Evolutionary conservation across 176 grass and related monocot species (phyloP).

Genomic region (Oryza longistaminata): DNA sequence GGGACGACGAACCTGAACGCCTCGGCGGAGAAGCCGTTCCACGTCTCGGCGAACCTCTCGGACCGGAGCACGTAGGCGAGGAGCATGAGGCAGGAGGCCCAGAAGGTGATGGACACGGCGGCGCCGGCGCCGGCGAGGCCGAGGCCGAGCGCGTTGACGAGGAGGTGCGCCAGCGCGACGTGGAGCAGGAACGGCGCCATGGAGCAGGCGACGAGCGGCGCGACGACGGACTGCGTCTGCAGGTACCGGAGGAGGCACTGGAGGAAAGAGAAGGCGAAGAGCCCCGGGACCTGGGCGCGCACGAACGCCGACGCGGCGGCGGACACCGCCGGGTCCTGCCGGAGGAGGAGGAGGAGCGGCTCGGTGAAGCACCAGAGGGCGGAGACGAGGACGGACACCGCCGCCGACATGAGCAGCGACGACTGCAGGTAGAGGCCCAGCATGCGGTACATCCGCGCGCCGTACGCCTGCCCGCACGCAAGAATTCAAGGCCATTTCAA

Average conservation of each 20-base stretch:
- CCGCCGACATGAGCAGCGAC: conserved; percentile 53
- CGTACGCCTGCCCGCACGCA: conserved; percentile 85
- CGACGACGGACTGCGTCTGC: conserved; percentile 67
- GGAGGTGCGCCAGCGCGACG: conserved; percentile 50
- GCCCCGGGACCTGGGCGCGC: conserved; percentile 48
- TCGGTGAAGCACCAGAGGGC: conserved; percentile 77
- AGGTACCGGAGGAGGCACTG: conserved; percentile 84
- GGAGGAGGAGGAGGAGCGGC: conserved; percentile 54
- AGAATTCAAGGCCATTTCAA: not conserved
- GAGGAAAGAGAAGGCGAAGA: conserved; percentile 64
- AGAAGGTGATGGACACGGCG: conserved; percentile 52
- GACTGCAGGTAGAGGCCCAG: conserved; percentile 85
- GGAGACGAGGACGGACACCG: conserved; percentile 55
- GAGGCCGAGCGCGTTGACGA: conserved; percentile 54
- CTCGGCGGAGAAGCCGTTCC: conserved; percentile 69
- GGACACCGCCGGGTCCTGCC: conserved; percentile 65
- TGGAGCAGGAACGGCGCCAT: conserved; percentile 51
- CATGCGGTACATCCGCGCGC: conserved; percentile 64
- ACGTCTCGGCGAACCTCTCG: conserved; percentile 51
- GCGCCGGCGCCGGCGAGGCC: conserved; percentile 57
- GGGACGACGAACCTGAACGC: conserved; percentile 61
- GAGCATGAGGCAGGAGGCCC: conserved; percentile 67
- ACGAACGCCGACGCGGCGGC: conserved; percentile 58
- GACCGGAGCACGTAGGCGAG: conserved; percentile 52
- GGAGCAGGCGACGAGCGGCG: conserved; percentile 76